Percentiles rank a stretch among this genome's conserved stretches.
Evolutionary conservation across 805 yeast genomes (phyloP).

Genomic region (Candida ipomoeae): DNA sequence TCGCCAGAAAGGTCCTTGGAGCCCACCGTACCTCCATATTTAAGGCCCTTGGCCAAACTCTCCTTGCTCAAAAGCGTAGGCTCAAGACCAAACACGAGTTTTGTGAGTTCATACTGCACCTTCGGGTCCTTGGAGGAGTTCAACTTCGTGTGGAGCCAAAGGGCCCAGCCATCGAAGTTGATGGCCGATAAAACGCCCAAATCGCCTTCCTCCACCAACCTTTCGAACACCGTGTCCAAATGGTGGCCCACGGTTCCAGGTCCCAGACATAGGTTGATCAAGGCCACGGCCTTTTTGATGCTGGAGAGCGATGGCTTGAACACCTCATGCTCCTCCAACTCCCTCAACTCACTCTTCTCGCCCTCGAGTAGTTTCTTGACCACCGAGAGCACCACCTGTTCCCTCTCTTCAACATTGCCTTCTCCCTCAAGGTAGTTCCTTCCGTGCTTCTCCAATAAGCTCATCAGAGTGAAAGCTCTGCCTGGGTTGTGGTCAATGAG

Average conservation of each 20-base stretch:
- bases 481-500: slow-evolving; percentile 44
- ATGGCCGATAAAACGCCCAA: background rate
- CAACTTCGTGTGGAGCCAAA: background rate
- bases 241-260: background rate
- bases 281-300: slow-evolving; percentile 13
- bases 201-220: background rate
- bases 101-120: slow-evolving; percentile 1
- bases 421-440: slow-evolving; percentile 5
- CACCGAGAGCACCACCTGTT: slow-evolving; percentile 23
- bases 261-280: slow-evolving; percentile 11
- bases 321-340: slow-evolving; percentile 17
- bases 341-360: slow-evolving; percentile 32
- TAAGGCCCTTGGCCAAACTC: slow-evolving; percentile 9
- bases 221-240: background rate
- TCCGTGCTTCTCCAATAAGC: slow-evolving; percentile 34
- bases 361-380: slow-evolving; percentile 36
- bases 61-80: slow-evolving; percentile 15
- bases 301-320: slow-evolving; percentile 10
- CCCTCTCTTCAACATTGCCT: slow-evolving; percentile 11
- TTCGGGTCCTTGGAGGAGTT: background rate
- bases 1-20: background rate
- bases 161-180: background rate
- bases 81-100: slow-evolving; percentile 10
- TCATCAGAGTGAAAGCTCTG: slow-evolving; percentile 48
- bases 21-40: background rate